These are phyloP conservation scores for Ceratocystis papillata DNA, from an alignment of 2,329 filamentous ascomycete genomes.

Conservation along the genomic window DNA sequence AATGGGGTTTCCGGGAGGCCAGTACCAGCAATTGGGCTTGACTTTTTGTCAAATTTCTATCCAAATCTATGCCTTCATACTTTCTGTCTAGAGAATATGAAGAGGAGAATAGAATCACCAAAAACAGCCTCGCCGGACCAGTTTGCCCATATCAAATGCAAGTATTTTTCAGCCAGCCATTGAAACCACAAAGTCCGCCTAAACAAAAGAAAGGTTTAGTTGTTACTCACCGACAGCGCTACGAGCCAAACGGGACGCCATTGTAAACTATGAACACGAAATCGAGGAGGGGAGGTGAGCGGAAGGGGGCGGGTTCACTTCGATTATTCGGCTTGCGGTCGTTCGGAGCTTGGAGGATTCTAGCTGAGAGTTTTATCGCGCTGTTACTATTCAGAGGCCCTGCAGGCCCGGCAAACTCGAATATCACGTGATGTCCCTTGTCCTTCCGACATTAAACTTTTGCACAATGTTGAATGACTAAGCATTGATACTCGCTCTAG, in stretches of 20 bases:
- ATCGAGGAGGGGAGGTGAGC: constrained; percentile 30
- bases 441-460: constrained; percentile 21
- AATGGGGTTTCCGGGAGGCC: neutral
- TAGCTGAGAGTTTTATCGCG: constrained; percentile 40
- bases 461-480: constrained; percentile 1
- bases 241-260: constrained; percentile 96
- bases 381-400: constrained; percentile 27
- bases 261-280: constrained; percentile 47
- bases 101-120: neutral
- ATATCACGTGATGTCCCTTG: constrained; percentile 32
- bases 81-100: neutral
- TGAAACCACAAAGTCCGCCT: neutral
- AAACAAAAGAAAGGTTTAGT: neutral
- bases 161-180: neutral
- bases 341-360: constrained; percentile 36
- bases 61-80: neutral
- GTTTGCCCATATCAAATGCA: neutral
- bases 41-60: neutral
- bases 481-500: neutral
- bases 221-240: constrained; percentile 75
- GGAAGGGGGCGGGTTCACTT: constrained; percentile 31
- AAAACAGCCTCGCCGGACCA: constrained; percentile 3
- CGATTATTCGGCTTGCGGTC: constrained; percentile 33
- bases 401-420: constrained; percentile 31
- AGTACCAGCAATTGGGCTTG: no score